Evolutionary conservation across 352 stramenopile species (phyloP).

Genomic region (Globisporangium carolinianum): DNA sequence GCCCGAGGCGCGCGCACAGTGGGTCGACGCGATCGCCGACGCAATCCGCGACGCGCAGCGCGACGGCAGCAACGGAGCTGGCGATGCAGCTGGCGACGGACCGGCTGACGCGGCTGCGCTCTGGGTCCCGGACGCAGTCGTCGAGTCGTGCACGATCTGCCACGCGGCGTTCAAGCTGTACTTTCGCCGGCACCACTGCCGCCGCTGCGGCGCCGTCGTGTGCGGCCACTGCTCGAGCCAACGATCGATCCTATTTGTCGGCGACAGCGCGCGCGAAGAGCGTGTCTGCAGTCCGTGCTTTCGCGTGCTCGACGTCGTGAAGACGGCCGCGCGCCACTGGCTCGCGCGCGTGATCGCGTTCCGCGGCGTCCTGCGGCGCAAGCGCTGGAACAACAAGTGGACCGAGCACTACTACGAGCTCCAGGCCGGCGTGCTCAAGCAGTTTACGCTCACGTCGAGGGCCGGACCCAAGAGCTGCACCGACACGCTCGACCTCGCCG

Average conservation of each 20-base stretch:
- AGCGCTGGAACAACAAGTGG: slow-evolving; percentile 75
- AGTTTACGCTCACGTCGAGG: slow-evolving; percentile 57
- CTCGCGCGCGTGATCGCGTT: slow-evolving; percentile 66
- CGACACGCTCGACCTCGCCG: slow-evolving; percentile 59
- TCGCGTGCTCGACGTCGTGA: slow-evolving; percentile 56
- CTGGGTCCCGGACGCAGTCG: slow-evolving; percentile 74
- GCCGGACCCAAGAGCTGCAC: slow-evolving; percentile 31
- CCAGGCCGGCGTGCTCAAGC: slow-evolving; percentile 62
- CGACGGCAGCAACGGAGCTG: slow-evolving; percentile 15
- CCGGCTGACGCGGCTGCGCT: slow-evolving; percentile 57
- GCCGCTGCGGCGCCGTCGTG: slow-evolving; percentile 68
- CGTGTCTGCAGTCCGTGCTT: slow-evolving; percentile 71
- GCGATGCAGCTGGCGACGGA: slow-evolving; percentile 24
- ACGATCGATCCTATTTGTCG: slow-evolving; percentile 62
- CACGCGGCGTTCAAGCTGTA: slow-evolving; percentile 60
- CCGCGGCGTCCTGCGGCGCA: slow-evolving; percentile 57
- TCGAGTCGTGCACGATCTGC: slow-evolving; percentile 61
- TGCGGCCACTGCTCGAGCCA: slow-evolving; percentile 71
- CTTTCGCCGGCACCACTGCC: slow-evolving; percentile 77
- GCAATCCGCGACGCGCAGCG: slow-evolving; percentile 53
- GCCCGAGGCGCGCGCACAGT: slow-evolving; percentile 35
- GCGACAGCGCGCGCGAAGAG: slow-evolving; percentile 51
- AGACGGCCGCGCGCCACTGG: slow-evolving; percentile 60
- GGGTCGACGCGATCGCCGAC: slow-evolving; percentile 45
- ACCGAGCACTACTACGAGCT: slow-evolving; percentile 79